Evolutionary conservation across 179 eudicot species (phyloP).

Genomic region (Beta macrorhiza): DNA sequence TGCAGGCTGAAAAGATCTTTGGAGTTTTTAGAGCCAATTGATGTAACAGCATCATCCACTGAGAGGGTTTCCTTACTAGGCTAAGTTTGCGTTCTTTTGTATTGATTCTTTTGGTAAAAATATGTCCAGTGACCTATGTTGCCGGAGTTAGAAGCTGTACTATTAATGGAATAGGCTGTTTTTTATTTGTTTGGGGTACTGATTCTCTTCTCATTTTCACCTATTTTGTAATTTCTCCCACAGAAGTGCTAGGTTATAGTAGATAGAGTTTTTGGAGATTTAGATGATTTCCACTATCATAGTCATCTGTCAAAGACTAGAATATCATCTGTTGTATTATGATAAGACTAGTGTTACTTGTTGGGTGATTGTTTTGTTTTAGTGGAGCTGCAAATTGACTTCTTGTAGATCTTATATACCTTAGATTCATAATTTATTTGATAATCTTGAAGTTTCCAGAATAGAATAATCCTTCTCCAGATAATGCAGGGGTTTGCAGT

Average conservation of each 20-base stretch:
- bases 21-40: slow-evolving; percentile 5
- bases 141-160: background rate
- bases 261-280: slow-evolving; percentile 6
- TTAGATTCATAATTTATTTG: too few relatives aligned
- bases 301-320: background rate
- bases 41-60: background rate
- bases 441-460: too few relatives aligned
- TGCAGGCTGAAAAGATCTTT: slow-evolving; percentile 10
- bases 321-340: slow-evolving; percentile 17
- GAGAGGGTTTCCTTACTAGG: background rate
- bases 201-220: background rate
- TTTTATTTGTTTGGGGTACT: background rate
- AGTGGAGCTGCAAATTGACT: too few relatives aligned
- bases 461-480: too few relatives aligned
- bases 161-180: background rate
- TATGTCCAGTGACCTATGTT: background rate
- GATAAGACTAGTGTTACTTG: background rate
- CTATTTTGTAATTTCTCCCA: slow-evolving; percentile 8
- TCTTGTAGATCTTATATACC: too few relatives aligned
- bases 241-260: slow-evolving; percentile 7
- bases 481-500: too few relatives aligned
- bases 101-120: slow-evolving; percentile 9
- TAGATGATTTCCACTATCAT: slow-evolving; percentile 4
- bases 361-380: background rate
- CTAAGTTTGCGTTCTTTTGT: background rate